Base-by-base conservation (phyloP, 148 eudicot species). In the Vaccinium corymbosum region DNA sequence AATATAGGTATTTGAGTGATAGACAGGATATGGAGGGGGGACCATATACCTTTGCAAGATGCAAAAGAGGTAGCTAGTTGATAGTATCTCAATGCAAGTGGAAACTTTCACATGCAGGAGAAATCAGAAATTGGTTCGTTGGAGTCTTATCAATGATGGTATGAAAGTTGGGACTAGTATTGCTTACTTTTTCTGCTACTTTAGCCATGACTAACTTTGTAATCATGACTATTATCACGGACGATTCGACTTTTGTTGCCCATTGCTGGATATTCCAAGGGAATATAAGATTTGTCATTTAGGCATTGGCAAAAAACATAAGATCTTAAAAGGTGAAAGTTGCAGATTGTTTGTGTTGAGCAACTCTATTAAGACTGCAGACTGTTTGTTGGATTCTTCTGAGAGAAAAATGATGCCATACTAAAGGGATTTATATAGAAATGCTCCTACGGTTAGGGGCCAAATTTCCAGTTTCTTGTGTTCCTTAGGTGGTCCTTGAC, bases 1-100 rank as follows among this genome's bases (percentile, higher is more conserved):
- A 64, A 64, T n/a, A 64, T 64, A 22, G 4, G 29, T 4, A 64
- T 64, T 9, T 64, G 25, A 22, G 70, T 22, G 70, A 22, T 10
- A 64, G 70, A 9, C 7, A 64, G 64, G 64, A 59, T 59, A 19
- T n/a, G 64, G 64, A 61, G 27, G 14, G 5, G 56, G 38, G 7
- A 25, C 19, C 49, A 29, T 35, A 51, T 55, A 9, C 25, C 64
- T 46, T 64, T 62, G 74, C n/a, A 22, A 38, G 46, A 59, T 42
- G 27, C 56, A 46, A 62, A 80, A 48, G 14, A 79, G 81, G 29
- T 77, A 35, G 66, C 74, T 7, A 81, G 29, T 62, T 81, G 74
- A 46, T 78, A 29, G 49, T 84, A 17, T 64, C 48, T 64, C 59
- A 62, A 70, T 57, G n/a, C 71, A 57, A 48, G 48, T 61, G 59